phyloP scores from a whole-genome alignment of 345 rosid genomes.

The Eucalyptus coolabah region DNA sequence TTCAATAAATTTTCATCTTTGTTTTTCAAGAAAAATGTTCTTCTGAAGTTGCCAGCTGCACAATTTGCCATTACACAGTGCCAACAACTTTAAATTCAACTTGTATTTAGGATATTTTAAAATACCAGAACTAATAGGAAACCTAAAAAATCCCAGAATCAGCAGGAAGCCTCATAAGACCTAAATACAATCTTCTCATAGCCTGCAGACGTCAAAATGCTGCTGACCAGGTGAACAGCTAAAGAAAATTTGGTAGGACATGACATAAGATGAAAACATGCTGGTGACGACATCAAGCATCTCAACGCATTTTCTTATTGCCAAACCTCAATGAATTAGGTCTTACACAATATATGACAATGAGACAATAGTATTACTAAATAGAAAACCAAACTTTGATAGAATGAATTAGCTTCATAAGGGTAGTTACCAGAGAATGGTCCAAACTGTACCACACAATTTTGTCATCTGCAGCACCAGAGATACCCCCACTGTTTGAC shows the following conservation, averaged over 20 bases:
- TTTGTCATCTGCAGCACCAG: conserved; percentile 90
- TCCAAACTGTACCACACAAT: conserved; percentile 53
- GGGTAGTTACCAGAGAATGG: conserved; percentile 36
- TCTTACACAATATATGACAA: neutral
- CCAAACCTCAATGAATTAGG: neutral
- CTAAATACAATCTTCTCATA: neutral
- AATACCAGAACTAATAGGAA: neutral
- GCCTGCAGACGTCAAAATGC: neutral
- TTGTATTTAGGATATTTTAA: neutral
- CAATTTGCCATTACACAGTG: neutral
- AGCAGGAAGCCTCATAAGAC: neutral
- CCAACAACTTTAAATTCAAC: neutral
- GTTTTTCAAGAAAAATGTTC: neutral
- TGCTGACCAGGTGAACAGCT: neutral
- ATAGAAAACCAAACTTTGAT: neutral
- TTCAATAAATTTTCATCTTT: neutral
- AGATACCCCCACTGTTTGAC: conserved; percentile 68
- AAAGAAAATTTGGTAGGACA: neutral
- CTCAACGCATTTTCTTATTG: neutral
- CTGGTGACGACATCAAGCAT: neutral
- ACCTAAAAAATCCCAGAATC: neutral
- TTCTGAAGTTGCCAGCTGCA: neutral
- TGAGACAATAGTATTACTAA: neutral
- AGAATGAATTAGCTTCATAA: neutral
- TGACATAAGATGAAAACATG: neutral